Evolutionary conservation across 345 rosid species (phyloP), one percentile per base, ranked within the genome.

Genomic region (Camelina hispida): DNA sequence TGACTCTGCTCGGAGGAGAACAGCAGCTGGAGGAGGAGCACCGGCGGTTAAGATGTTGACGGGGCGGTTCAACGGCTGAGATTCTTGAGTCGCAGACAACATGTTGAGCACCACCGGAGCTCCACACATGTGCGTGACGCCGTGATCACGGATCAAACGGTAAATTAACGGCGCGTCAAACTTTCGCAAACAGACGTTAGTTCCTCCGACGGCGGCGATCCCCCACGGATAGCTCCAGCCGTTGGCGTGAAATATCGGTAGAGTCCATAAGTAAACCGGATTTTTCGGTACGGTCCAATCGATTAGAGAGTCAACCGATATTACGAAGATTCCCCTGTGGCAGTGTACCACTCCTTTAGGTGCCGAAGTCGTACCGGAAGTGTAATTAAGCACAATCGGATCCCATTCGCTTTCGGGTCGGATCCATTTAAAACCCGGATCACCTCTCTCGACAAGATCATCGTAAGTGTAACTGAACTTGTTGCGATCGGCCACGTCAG

Each of bases 301-400:
- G 40, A 88, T 72, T 35, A 86, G 69, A 5, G 91, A 76, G 40
- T 88, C 85, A 9, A 88, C 42, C 4, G 93, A 55, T 55, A 83
- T 78, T 2, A 79, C 64, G 77, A 86, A 93, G 1, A 82, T 62
- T 7, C 96, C 97, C 0, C 96, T 82, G 84, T 93, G 97, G 55
- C 87, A 82, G 62, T 87, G 93, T 10, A 93, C 92, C 25, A 93
- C 97, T 40, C 98, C 98, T 73, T 91, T 93, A 0, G 98, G 98
- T 7, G 87, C 79, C 15, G 98, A 91, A 0, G 96, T 93, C 30
- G 98, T 93, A 50, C 98, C 98, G 1, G 98, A 93, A 5, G 93
- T 93, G 62, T 91, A 89, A 57, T 93, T 93, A 2, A 93, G 51
- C 23, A 84, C 80, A 40, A 93, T 62, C 20, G 97, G 89, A 22